Base-by-base conservation (phyloP, 2,329 filamentous ascomycete genomes). In the Botryotinia calthae region DNA sequence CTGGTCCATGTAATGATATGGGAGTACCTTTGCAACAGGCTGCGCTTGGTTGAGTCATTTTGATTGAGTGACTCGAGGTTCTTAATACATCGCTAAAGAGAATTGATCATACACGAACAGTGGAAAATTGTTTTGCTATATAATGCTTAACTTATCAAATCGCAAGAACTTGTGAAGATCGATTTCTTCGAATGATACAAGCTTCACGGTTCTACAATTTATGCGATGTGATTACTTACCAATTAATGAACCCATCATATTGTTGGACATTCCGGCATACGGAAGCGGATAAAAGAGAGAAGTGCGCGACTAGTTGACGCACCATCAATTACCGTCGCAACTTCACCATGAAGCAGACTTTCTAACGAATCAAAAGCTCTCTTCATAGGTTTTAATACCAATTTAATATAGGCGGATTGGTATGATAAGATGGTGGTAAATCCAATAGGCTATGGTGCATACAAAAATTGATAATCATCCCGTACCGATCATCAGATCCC, bases 1-100 rank as follows among this genome's bases (percentile, higher is more conserved):
- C 46, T 25, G 62, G 54, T 8, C 51, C 51, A 58, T 71, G n/a
- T 34, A 64, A 51, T 4, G 51, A 37, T 18, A 66, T 20, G 0
- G 68, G 61, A 25, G 40, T 34, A 40, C 67, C 34, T 72, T 61
- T 59, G 59, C 70, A 74, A 62, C 70, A 72, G 18, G 70, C 51
- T 31, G 51, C 28, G 18, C 70, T 72, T 37, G 63, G 51, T 54
- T 66, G 51, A 42, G 70, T 68, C 70, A 72, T 72, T 67, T 44
- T 72, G n/a, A 54, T 51, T 4, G 25, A 67, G 25, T 42, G 25
- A 42, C 51, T 12, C 1, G 4, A 28, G 7, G 8, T 40, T 2
- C 51, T 28, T 40, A 0, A 40, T 40, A 12, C n/a, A 20, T 22
- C 2, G 20, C 18, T 9, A 22, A 54, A 54, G 9, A 14, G 2